phyloP scores from a whole-genome alignment of 306 rosid genomes.

The Cercis canadensis region DNA sequence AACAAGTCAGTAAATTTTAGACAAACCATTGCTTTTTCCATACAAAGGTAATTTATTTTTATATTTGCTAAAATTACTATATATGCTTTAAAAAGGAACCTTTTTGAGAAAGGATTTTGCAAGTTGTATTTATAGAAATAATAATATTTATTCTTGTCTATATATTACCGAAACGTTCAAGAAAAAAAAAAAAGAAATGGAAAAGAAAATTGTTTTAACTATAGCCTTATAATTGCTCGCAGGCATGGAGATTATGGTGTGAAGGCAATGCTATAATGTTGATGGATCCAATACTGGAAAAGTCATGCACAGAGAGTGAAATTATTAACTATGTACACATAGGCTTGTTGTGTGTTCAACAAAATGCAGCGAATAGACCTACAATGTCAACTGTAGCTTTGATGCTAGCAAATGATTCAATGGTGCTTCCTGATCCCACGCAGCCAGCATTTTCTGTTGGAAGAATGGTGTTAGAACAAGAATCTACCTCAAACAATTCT shows the following conservation, averaged over 20 bases:
- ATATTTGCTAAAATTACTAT: too few species aligned
- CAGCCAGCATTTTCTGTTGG: slow-evolving; percentile 29
- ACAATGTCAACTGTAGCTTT: slow-evolving; percentile 32
- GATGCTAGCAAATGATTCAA: slow-evolving; percentile 19
- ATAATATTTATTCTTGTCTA: too few species aligned
- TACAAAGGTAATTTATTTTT: too few species aligned
- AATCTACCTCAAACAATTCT: not conserved
- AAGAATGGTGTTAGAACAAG: not conserved
- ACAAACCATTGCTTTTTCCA: too few species aligned
- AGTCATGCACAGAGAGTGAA: not conserved
- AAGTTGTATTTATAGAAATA: too few species aligned
- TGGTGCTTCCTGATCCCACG: slow-evolving; percentile 31
- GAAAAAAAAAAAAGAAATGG: too few species aligned
- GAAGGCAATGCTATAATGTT: slow-evolving; percentile 28
- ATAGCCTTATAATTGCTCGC: not conserved
- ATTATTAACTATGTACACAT: slow-evolving; percentile 22
- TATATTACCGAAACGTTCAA: too few species aligned
- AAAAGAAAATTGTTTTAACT: too few species aligned
- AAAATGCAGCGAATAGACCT: slow-evolving; percentile 40
- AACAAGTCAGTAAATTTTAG: too few species aligned
- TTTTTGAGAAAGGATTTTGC: too few species aligned
- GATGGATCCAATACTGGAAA: slow-evolving; percentile 34
- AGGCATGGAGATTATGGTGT: slow-evolving; percentile 48
- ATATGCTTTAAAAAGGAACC: too few species aligned
- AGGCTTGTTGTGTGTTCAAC: slow-evolving; percentile 41